Evolutionary conservation across 139 green algal species (phyloP).

Genomic region (Closterium sp.): DNA sequence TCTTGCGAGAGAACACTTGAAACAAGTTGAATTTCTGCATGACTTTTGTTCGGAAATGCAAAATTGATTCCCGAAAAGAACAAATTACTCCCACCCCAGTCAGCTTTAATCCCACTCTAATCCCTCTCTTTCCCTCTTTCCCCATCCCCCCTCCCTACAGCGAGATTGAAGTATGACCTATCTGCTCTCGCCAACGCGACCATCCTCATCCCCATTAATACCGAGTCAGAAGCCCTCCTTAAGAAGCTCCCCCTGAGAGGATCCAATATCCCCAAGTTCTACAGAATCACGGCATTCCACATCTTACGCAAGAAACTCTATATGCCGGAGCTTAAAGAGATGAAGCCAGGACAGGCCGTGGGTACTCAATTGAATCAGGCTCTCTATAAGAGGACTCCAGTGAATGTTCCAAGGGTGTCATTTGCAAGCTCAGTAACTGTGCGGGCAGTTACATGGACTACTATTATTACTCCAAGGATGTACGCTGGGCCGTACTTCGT

Average conservation of each 20-base stretch:
- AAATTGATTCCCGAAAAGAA: too few relatives aligned
- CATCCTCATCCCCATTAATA: not conserved
- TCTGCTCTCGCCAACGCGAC: not conserved
- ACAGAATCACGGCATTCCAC: not conserved
- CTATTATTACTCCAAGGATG: not conserved
- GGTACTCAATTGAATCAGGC: not conserved
- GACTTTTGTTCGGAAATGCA: too few relatives aligned
- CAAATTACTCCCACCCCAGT: too few relatives aligned
- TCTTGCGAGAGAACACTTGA: too few relatives aligned
- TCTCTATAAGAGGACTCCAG: not conserved
- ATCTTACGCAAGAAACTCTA: not conserved
- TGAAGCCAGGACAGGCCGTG: not conserved
- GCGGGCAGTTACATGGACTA: not conserved
- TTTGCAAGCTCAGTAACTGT: not conserved
- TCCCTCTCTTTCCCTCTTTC: not conserved
- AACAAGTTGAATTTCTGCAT: too few relatives aligned
- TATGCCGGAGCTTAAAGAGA: not conserved
- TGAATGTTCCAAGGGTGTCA: not conserved
- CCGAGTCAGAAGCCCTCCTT: not conserved
- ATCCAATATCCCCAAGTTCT: not conserved
- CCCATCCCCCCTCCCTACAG: not conserved
- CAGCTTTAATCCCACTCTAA: not conserved
- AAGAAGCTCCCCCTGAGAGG: not conserved
- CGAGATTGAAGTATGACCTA: not conserved
- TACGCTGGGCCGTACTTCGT: not conserved